A percentile compares a stretch with the other conserved stretches of the same genome.
phyloP scores from a whole-genome alignment of 441 rosid genomes.

The Populus trichocarpa region DNA sequence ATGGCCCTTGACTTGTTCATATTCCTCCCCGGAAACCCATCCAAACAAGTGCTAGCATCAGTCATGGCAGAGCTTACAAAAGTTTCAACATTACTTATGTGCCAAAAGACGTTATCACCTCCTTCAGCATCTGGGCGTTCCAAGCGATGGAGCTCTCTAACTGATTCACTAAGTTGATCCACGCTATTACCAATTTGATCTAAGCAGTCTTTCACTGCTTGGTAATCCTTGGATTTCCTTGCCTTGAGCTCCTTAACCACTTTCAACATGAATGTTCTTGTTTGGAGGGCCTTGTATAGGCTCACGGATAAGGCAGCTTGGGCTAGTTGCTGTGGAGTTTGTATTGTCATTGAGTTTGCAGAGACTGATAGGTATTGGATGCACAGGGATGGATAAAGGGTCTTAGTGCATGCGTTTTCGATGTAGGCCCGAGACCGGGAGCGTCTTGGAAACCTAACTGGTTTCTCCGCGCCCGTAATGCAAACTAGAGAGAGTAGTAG shows the following conservation, averaged over 20 bases:
- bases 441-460: constrained; percentile 1
- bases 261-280: constrained; percentile 54
- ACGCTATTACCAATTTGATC: constrained; percentile 53
- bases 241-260: constrained; percentile 36
- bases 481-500: constrained; percentile 20
- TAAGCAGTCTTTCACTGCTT: constrained; percentile 53
- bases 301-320: constrained; percentile 57
- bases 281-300: constrained; percentile 45
- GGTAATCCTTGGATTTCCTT: constrained; percentile 38
- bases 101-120: constrained; percentile 38
- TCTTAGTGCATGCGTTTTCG: constrained; percentile 45
- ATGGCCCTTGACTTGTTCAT: constrained; percentile 69
- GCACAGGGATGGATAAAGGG: constrained; percentile 56
- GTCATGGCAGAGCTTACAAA: constrained; percentile 80
- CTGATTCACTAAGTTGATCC: constrained; percentile 52
- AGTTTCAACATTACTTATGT: constrained; percentile 55
- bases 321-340: constrained; percentile 51
- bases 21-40: constrained; percentile 45
- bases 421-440: constrained; percentile 30
- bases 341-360: constrained; percentile 32
- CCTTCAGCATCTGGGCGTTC: neutral
- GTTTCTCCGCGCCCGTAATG: constrained; percentile 8
- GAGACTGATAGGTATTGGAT: constrained; percentile 43
- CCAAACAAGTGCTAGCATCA: constrained; percentile 54
- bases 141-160: constrained; percentile 42